Evolutionary conservation across 140 eudicot species (phyloP).

Genomic region (Cichorium intybus): DNA sequence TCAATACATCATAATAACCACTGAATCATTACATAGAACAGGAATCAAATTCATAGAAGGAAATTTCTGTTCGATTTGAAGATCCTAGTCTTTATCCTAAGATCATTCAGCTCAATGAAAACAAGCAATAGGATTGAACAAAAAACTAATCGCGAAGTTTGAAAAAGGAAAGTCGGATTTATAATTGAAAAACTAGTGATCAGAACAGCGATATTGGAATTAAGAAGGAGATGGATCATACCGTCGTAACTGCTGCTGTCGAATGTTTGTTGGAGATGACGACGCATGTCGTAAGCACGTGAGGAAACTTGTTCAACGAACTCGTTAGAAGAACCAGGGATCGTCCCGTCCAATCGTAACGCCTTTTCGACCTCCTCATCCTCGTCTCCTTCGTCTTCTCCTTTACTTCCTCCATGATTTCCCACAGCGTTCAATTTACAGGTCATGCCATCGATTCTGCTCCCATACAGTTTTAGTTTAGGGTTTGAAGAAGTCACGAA

Average conservation of each 20-base stretch:
- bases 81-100: slow-evolving; percentile 6
- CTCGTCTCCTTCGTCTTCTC: slow-evolving; percentile 27
- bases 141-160: background rate
- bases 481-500: slow-evolving; percentile 9
- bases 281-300: slow-evolving; percentile 95
- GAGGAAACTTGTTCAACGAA: slow-evolving; percentile 88
- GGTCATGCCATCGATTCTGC: slow-evolving; percentile 11
- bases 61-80: background rate
- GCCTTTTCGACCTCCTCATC: slow-evolving; percentile 80
- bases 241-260: slow-evolving; percentile 94
- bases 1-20: slow-evolving; percentile 5
- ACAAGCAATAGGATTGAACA: background rate
- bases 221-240: slow-evolving; percentile 20
- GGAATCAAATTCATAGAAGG: background rate
- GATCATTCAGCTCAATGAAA: slow-evolving; percentile 1
- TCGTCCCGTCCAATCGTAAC: slow-evolving; percentile 80
- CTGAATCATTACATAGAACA: slow-evolving; percentile 5
- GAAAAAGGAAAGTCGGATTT: background rate
- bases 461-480: slow-evolving; percentile 17
- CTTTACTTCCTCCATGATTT: slow-evolving; percentile 15
- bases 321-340: slow-evolving; percentile 81
- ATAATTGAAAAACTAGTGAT: background rate
- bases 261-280: slow-evolving; percentile 77
- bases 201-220: background rate
- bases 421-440: slow-evolving; percentile 33